Base-by-base conservation (phyloP, 495 filamentous ascomycete genomes). In the Tuber microsphaerosporum region DNA sequence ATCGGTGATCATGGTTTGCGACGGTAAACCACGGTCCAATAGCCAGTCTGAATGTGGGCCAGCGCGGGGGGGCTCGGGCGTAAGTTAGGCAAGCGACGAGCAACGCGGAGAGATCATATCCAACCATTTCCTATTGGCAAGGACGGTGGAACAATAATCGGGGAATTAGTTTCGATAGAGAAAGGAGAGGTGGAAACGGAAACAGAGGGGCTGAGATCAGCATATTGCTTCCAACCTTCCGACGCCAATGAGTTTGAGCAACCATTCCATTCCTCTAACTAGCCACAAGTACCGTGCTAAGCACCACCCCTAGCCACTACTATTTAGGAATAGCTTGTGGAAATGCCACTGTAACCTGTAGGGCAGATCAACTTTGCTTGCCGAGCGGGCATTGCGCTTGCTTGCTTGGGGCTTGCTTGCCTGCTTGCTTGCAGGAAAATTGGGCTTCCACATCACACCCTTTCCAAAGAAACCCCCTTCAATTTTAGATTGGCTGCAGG, bases 401-500 rank as follows among this genome's bases (percentile, higher is more conserved):
- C 51, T 26, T 26, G 51, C 51, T 43, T 43, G n/a, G n/a, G n/a
- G n/a, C 48, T 20, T 61, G n/a, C 75, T 73, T 71, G 44, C 76
- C n/a, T n/a, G n/a, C n/a, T n/a, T n/a, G n/a, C n/a, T n/a, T n/a
- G n/a, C 70, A 77, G 76, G n/a, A 16, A 26, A 61, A 61, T 26
- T 31, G 26, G 56, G 26, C 56, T 31, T 65, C 56, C 56, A 17
- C 56, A 65, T 14, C 26, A 31, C 56, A 65, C 31, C 56, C 3
- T 65, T 65, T 65, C 56, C 43, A 70, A 70, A 69, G 76, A 71
- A 77, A 77, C 42, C 75, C 76, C 73, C 76, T 78, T 77, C 45
- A 78, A 78, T 78, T 77, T 78, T 73, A 77, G 76, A 46, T 72
- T 65, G 34, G n/a, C 26, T 78, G 76, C 76, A 78, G 48, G 70